Evolutionary conservation across 2,329 filamentous ascomycete genomes (phyloP).

Genomic region (Phyllosticta citriasiana): DNA sequence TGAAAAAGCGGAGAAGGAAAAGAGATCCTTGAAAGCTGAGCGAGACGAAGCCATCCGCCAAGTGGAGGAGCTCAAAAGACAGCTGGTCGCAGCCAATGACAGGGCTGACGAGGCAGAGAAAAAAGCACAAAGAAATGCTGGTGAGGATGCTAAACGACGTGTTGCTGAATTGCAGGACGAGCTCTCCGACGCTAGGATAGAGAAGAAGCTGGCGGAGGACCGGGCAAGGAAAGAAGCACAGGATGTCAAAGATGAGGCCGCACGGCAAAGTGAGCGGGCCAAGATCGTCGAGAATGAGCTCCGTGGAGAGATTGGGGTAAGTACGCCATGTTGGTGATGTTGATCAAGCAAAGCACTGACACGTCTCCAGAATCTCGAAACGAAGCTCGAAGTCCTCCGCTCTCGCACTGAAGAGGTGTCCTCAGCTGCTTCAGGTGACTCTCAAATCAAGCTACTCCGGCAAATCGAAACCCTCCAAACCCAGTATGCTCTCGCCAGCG

Average conservation of each 20-base stretch:
- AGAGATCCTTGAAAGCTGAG: conserved; percentile 54
- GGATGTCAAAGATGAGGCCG: conserved; percentile 62
- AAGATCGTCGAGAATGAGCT: conserved; percentile 64
- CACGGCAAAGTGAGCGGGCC: conserved; percentile 61
- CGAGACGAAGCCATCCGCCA: conserved; percentile 52
- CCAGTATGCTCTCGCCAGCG: conserved; percentile 86
- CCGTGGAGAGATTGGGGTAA: conserved; percentile 59
- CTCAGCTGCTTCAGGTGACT: conserved; percentile 69
- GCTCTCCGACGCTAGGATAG: conserved; percentile 56
- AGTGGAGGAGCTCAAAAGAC: conserved; percentile 58
- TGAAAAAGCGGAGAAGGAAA: conserved; percentile 44
- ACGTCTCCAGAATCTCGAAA: conserved; percentile 58
- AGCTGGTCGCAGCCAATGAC: conserved; percentile 58
- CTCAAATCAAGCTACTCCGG: conserved; percentile 78
- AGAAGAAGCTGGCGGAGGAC: conserved; percentile 66
- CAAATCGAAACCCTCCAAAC: conserved; percentile 94
- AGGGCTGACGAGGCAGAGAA: conserved; percentile 57
- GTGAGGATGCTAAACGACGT: conserved; percentile 54
- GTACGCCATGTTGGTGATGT: conserved; percentile 9
- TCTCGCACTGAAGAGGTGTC: conserved; percentile 80
- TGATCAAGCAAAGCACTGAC: conserved; percentile 17
- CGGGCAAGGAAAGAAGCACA: conserved; percentile 59
- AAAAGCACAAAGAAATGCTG: conserved; percentile 55
- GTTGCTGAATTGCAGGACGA: conserved; percentile 51
- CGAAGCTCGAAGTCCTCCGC: conserved; percentile 80